Evolutionary conservation across 345 rosid species (phyloP).

Genomic region (Eucalyptus regnans): DNA sequence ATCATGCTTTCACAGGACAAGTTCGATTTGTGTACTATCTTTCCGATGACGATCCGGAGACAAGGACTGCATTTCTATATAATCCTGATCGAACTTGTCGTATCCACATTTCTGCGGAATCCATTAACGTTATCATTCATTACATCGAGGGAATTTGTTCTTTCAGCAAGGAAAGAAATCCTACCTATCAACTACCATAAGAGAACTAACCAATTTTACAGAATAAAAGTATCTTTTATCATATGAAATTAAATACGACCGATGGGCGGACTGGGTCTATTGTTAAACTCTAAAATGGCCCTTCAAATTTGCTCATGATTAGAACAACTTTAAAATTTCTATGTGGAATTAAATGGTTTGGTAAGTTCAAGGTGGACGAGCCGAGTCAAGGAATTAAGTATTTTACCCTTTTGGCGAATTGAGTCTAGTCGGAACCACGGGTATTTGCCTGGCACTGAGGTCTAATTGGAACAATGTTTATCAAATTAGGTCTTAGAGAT

Average conservation of each 20-base stretch:
- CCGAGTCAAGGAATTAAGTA: not conserved
- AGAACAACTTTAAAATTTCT: not conserved
- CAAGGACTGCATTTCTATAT: not conserved
- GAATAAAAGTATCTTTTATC: not conserved
- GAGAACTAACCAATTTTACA: not conserved
- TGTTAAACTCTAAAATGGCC: not conserved
- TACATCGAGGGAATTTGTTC: not conserved
- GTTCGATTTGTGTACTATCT: not conserved
- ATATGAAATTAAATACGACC: not conserved
- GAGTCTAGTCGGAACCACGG: not conserved
- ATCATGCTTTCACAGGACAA: not conserved
- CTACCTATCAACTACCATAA: not conserved
- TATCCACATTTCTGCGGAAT: not conserved
- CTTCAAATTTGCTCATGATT: not conserved
- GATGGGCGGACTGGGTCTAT: accelerated
- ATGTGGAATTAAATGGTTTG: not conserved
- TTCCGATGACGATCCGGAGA: not conserved
- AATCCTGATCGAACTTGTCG: not conserved
- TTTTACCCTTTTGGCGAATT: not conserved
- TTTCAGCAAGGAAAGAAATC: not conserved
- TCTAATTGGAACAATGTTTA: not conserved
- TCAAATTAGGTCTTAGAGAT: not conserved
- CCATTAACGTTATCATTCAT: not conserved
- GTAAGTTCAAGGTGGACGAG: not conserved
- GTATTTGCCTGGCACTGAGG: accelerated